These are phyloP conservation scores for Isoetes taiwanensis DNA, from an alignment of 75 land plant species.

Conservation along the genomic window DNA sequence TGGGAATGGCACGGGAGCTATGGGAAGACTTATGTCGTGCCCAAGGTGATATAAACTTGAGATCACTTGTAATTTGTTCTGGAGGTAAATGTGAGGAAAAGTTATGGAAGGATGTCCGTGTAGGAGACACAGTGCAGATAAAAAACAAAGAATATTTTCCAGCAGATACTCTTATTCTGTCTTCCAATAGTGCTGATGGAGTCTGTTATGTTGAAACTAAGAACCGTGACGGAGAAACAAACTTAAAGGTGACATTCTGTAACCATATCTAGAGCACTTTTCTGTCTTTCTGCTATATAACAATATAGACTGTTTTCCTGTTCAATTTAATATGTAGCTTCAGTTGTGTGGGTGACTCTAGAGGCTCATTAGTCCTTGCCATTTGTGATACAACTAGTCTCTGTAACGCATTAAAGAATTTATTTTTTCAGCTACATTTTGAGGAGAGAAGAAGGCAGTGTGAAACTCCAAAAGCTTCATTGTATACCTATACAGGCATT, in stretches of 20 bases:
- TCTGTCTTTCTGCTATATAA: no score
- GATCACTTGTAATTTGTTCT: not conserved
- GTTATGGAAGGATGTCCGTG: not conserved
- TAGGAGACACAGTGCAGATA: not conserved
- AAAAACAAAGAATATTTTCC: conserved; percentile 3
- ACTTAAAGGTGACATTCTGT: conserved; percentile 8
- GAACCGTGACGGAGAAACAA: conserved; percentile 7
- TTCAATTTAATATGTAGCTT: no score
- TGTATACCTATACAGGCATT: not conserved
- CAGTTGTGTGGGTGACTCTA: no score
- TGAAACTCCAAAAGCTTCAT: conserved; percentile 1
- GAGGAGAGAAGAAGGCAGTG: no score
- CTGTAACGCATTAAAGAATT: no score
- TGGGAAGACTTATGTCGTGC: conserved; percentile 3
- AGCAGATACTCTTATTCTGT: not conserved
- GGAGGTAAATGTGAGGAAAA: not conserved
- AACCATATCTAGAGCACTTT: no score
- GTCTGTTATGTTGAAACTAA: conserved; percentile 3
- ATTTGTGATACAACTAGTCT: no score
- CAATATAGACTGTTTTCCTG: no score
- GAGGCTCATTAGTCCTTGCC: no score
- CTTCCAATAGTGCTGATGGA: not conserved
- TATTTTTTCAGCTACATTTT: no score
- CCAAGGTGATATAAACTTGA: not conserved
- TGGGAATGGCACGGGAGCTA: conserved; percentile 2